Evolutionary conservation across 2,329 filamentous ascomycete genomes (phyloP), one percentile per base, ranked within the genome.

Genomic region (Tolypocladium inflatum): DNA sequence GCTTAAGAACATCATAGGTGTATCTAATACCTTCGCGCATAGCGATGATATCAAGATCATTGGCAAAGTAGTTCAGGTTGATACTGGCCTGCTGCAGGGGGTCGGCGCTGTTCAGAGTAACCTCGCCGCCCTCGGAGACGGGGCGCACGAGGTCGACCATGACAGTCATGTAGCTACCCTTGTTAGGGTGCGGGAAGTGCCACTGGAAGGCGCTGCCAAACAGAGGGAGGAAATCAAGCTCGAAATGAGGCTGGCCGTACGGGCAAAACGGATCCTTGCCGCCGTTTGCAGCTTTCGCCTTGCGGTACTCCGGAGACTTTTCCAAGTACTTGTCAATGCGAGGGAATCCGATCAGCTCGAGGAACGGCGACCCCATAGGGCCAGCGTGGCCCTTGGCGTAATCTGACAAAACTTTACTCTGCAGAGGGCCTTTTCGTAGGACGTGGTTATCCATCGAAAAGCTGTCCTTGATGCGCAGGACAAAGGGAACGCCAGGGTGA

Each of bases 141-240:
- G 76, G 75, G 0, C 75, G 68, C 1, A 78, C 65, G 17, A 79
- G 65, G 54, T 78, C 76, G 4, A 78, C 76, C 55, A 87, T 80
- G 1, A 86, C 77, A 0, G 81, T 85, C 57, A 83, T 71, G 68
- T 81, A 80, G 63, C 74, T 73, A 0, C 81, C 82, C 26, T 63
- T 55, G 3, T 67, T 65, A 3, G 75, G 75, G 0, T 65, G 60
- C 0, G 76, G 75, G 61, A 71, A 74, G 65, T 78, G 76, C 75
- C 75, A 78, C 66, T 78, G 76, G 68, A 79, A 78, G 5, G 76
- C 75, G 52, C 70, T 71, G 53, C 71, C 63, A 65, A 86, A 86
- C 73, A 85, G 77, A 56, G 75, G 72, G 13, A 87, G 78, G 63
- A 86, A 86, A 69, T 86, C 83, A 41, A 84, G 74, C 68, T 85